Conservation (phyloP, 257 asterid genomes). For the Ballota nigra region DNA sequence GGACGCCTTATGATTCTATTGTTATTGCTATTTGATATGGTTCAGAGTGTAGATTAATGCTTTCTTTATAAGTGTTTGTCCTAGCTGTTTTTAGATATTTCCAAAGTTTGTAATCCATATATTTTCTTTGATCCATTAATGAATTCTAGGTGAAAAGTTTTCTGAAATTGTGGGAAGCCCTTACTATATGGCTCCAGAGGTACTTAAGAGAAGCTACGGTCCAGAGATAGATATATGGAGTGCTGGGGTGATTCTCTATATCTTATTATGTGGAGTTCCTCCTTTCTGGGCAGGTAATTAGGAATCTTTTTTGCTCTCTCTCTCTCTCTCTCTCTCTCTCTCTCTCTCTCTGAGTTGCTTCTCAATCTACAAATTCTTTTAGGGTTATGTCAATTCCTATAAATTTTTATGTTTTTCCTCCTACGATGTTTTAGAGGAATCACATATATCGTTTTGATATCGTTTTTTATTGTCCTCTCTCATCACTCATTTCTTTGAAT, state of each 20-base stretch:
- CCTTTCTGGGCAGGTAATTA: slow-evolving; percentile 92
- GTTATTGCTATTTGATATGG: slow-evolving; percentile 3
- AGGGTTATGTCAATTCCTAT: background rate
- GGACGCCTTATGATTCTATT: background rate
- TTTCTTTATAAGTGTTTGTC: slow-evolving; percentile 10
- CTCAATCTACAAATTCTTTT: background rate
- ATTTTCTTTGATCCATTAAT: slow-evolving; percentile 5
- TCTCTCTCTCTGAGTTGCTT: slow-evolving; percentile 1
- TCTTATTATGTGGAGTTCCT: slow-evolving; percentile 86
- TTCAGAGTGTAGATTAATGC: background rate
- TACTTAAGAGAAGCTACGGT: slow-evolving; percentile 83
- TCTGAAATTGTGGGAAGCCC: slow-evolving; percentile 99
- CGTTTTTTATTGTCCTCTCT: slow-evolving; percentile 3
- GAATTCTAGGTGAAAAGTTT: slow-evolving; percentile 70
- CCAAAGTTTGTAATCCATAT: background rate
- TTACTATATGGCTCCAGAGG: slow-evolving; percentile 95
- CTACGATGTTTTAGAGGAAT: background rate
- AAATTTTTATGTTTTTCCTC: background rate
- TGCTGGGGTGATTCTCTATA: slow-evolving; percentile 87
- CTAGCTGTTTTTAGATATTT: slow-evolving; percentile 1
- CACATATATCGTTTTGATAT: background rate
- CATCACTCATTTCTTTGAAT: background rate
- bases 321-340: slow-evolving; percentile 17
- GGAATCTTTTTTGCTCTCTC: background rate
- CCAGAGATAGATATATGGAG: slow-evolving; percentile 97